phyloP scores from a whole-genome alignment of 257 asterid genomes.

The Cinchona pubescens region DNA sequence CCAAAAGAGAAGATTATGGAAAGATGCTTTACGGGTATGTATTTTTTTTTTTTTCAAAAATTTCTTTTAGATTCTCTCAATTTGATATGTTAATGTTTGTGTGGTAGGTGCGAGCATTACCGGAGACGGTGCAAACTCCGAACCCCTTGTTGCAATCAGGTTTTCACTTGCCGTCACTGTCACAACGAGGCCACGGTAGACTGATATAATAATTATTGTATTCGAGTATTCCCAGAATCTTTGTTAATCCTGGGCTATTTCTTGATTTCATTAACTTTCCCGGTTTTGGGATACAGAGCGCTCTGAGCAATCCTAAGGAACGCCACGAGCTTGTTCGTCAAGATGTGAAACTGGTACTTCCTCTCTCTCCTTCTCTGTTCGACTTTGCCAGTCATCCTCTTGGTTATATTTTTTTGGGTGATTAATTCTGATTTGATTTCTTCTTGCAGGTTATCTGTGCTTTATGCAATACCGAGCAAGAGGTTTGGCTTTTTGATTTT shows the following conservation, averaged over 20 bases:
- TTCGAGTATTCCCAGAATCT: no score
- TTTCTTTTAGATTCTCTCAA: neutral
- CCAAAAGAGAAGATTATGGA: conserved; percentile 44
- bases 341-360: conserved; percentile 61
- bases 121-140: conserved; percentile 76
- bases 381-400: neutral
- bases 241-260: no score
- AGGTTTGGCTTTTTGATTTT: conserved; percentile 23
- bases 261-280: neutral
- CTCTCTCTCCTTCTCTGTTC: neutral
- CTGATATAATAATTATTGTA: no score
- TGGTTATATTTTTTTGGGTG: neutral
- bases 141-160: conserved; percentile 78
- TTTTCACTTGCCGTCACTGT: conserved; percentile 90
- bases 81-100: conserved; percentile 3
- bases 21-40: conserved; percentile 61
- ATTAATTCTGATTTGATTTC: conserved; percentile 6
- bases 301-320: conserved; percentile 65
- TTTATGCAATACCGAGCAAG: conserved; percentile 37
- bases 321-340: conserved; percentile 76
- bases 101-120: conserved; percentile 76
- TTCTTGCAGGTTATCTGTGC: conserved; percentile 38
- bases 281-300: no score
- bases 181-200: conserved; percentile 84
- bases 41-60: neutral